Evolutionary conservation across 2,329 filamentous ascomycete species (phyloP), one percentile per base, ranked within the genome.

Genomic region (Pyricularia pennisetigena): DNA sequence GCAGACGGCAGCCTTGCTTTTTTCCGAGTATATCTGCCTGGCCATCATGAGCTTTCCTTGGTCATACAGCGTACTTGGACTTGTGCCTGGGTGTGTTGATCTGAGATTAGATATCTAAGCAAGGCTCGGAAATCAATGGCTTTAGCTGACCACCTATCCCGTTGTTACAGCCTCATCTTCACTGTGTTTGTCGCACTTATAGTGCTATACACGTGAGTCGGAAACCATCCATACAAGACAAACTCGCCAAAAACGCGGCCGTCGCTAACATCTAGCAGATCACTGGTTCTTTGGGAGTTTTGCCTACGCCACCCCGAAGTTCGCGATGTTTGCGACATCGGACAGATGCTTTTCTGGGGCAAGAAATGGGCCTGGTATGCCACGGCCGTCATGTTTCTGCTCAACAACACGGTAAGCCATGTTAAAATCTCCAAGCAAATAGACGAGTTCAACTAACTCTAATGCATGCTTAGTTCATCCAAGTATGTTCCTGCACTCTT

Each of bases 11-110:
- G 93, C 90, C 1, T 78, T 97, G 72, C 87, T 97, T 67, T 97
- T 97, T 79, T 95, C 92, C 66, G 94, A 97, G 82, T 97, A 97
- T 77, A 97, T 97, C 69, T 97, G 93, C 77, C 81, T 97, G 79
- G 83, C 86, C 69, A 97, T 97, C 76, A 97, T 97, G 93, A 96
- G 92, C 66, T 97, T 97, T 73, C 94, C 94, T 0, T 97, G 91
- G 85, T 97, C 93, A 0, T 97, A 97, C 78, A 92, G 92, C 62
- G 81, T 94, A 30, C 85, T 97, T 8, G 94, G 94, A 8, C 84
- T 97, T 20, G 92, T 97, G 0, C 93, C 94, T 0, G 93, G 91
- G 78, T 80, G 74, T 54, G 59, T 5, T 24, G 14, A 2, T 68
- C n/a, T 23, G n/a, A 26, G 1, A 24, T 26, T 24, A 3, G 23